These are phyloP conservation scores for Solanum pimpinellifolium DNA, from an alignment of 257 asterid species.

Conservation along the genomic window DNA sequence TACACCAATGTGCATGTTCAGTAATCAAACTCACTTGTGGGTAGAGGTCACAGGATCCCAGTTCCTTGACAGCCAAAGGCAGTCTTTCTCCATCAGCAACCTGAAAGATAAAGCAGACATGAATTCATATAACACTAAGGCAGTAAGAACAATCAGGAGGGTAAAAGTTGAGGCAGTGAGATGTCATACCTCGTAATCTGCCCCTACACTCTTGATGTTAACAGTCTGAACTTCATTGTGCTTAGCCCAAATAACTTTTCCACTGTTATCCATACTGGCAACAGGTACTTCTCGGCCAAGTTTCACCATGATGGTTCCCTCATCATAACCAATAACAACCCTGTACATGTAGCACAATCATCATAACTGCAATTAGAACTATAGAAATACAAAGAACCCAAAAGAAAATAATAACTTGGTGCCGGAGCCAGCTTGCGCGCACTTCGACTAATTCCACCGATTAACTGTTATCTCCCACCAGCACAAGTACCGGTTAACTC, in stretches of 20 bases:
- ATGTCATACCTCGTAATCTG: conserved; percentile 63
- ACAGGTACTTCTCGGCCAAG: conserved; percentile 96
- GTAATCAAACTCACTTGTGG: conserved; percentile 60
- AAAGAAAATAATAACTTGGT: neutral
- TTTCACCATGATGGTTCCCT: conserved; percentile 97
- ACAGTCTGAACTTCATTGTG: conserved; percentile 98
- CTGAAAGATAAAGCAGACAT: conserved; percentile 23
- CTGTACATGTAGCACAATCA: conserved; percentile 28
- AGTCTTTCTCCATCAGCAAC: conserved; percentile 91
- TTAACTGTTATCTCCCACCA: neutral
- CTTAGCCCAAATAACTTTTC: conserved; percentile 94
- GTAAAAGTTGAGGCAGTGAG: neutral
- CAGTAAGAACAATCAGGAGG: neutral
- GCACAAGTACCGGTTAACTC: neutral
- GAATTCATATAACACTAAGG: conserved; percentile 1
- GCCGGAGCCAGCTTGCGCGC: neutral
- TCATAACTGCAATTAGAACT: neutral
- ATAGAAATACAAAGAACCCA: neutral
- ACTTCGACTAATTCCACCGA: neutral
- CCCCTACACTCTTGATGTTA: conserved; percentile 87
- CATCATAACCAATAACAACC: conserved; percentile 96
- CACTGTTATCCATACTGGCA: conserved; percentile 96
- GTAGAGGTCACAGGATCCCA: conserved; percentile 97
- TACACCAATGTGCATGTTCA: neutral
- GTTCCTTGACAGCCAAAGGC: conserved; percentile 88